phyloP scores from a whole-genome alignment of 2,329 filamentous ascomycete genomes.

The Fonsecaea pugnacius region DNA sequence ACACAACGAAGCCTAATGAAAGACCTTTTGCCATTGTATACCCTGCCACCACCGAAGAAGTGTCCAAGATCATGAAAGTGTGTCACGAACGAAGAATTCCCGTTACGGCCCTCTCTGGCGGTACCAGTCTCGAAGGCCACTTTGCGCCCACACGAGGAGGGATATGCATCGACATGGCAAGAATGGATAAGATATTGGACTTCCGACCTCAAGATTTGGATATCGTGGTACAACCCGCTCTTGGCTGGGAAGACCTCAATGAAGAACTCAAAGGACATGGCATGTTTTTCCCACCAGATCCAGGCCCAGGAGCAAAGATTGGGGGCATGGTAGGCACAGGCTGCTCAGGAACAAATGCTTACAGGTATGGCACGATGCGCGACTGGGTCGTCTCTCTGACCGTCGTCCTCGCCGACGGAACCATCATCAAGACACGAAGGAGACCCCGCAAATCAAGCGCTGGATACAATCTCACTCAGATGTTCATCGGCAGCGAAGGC shows the following conservation, averaged over 20 bases:
- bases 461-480: slow-evolving; percentile 86
- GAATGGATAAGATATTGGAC: slow-evolving; percentile 79
- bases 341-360: slow-evolving; percentile 78
- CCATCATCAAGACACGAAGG: slow-evolving; percentile 85
- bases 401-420: slow-evolving; percentile 87
- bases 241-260: slow-evolving; percentile 86
- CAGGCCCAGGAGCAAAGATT: slow-evolving; percentile 89
- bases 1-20: slow-evolving; percentile 48
- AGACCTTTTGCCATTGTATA: slow-evolving; percentile 69
- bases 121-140: slow-evolving; percentile 87
- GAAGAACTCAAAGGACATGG: slow-evolving; percentile 73
- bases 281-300: slow-evolving; percentile 90
- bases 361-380: slow-evolving; percentile 91
- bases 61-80: slow-evolving; percentile 84
- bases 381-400: slow-evolving; percentile 90
- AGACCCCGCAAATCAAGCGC: slow-evolving; percentile 86
- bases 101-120: slow-evolving; percentile 83
- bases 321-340: slow-evolving; percentile 67
- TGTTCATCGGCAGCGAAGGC: slow-evolving; percentile 90
- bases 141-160: slow-evolving; percentile 82
- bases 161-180: slow-evolving; percentile 81
- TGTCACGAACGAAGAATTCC: slow-evolving; percentile 81
- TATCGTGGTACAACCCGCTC: slow-evolving; percentile 76
- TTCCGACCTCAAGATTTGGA: slow-evolving; percentile 79
- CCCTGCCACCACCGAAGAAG: slow-evolving; percentile 77